Conservation (phyloP, 192 early-diverging fungal genomes). For the Linnemannia hyalina region DNA sequence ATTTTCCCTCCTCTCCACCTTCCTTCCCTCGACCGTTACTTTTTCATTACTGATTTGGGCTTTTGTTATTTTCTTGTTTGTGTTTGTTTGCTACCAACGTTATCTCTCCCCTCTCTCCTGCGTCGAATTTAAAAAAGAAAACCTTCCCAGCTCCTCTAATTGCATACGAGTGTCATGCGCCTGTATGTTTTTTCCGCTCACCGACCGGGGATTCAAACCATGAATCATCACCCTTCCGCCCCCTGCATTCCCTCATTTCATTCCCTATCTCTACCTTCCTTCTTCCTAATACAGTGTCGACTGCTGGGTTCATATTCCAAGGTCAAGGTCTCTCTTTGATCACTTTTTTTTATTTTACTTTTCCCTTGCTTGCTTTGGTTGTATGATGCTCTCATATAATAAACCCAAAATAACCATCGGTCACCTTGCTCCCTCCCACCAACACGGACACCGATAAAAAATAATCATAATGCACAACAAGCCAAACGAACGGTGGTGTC, state of each 20-base stretch:
- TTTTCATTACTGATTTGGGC: too few relatives aligned
- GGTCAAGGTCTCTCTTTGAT: neutral
- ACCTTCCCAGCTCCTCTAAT: too few relatives aligned
- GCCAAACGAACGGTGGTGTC: neutral
- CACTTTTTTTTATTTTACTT: neutral
- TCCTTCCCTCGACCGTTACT: too few relatives aligned
- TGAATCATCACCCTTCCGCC: neutral
- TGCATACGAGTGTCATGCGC: too few relatives aligned
- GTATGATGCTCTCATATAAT: neutral
- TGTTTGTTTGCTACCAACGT: too few relatives aligned
- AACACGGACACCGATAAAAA: neutral
- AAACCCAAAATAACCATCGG: conserved; percentile 1
- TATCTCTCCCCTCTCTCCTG: too few relatives aligned
- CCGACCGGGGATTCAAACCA: neutral
- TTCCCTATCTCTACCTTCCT: neutral
- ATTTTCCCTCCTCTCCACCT: too few relatives aligned
- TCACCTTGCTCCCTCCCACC: neutral
- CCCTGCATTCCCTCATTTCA: neutral
- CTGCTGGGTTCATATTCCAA: too few relatives aligned
- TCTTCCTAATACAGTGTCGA: neutral
- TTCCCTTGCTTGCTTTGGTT: neutral
- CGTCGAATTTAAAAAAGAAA: too few relatives aligned
- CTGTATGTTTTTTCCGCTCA: neutral
- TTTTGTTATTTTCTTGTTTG: too few relatives aligned
- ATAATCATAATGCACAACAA: neutral